Evolutionary conservation across 2,329 filamentous ascomycete species (phyloP).

Genomic region (Fusarium stilboides): DNA sequence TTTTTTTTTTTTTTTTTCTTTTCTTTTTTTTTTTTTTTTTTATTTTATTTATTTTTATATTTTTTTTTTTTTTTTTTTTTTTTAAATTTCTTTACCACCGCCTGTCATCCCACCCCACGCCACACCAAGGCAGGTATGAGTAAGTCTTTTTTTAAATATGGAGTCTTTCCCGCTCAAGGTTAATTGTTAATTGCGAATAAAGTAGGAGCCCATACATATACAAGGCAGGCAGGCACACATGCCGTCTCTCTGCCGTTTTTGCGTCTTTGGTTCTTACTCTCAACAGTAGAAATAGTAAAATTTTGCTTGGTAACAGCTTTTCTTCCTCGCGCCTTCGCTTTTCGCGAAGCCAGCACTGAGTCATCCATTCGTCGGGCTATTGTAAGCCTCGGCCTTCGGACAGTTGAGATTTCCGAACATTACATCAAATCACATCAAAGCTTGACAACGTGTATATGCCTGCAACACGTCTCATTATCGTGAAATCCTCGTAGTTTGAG

Average conservation of each 20-base stretch:
- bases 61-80: no score
- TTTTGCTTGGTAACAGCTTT: neutral
- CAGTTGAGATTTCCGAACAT: conserved; percentile 38
- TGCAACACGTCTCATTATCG: conserved; percentile 23
- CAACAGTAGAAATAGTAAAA: conserved; percentile 1
- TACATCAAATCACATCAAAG: conserved; percentile 38
- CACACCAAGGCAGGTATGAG: conserved; percentile 3
- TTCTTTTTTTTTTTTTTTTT: no score
- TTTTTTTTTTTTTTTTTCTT: no score
- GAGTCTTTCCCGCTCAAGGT: conserved; percentile 14
- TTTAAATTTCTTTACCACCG: no score
- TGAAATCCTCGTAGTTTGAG: conserved; percentile 24
- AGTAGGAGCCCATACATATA: no score
- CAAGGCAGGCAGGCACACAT: neutral
- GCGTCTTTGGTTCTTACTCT: conserved; percentile 15
- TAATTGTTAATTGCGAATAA: neutral
- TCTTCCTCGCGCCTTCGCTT: conserved; percentile 28
- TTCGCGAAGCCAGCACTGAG: conserved; percentile 33
- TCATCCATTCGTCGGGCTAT: conserved; percentile 43
- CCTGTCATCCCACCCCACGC: conserved; percentile 4
- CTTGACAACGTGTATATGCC: conserved; percentile 35
- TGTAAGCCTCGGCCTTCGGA: conserved; percentile 47
- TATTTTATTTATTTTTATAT: no score
- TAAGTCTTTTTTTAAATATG: neutral
- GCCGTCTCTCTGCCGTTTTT: neutral